A percentile compares a stretch with the other conserved stretches of the same genome.
Conservation (phyloP, 768 basidiomycete genomes). For the Leccinum barrowsii region DNA sequence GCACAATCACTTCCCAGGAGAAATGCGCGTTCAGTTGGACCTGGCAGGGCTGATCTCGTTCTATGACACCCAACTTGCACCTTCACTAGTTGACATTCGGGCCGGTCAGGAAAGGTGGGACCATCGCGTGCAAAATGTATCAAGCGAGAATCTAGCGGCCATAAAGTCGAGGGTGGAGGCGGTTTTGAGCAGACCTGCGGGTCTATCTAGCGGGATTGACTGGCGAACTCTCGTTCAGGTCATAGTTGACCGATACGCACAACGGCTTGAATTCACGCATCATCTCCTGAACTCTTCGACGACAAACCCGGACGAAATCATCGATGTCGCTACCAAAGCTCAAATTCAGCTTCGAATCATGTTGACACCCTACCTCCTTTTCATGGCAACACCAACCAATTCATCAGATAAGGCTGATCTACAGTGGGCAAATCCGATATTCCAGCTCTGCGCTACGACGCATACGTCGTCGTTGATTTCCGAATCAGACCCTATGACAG, state of each 20-base stretch:
- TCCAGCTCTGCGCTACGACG: conserved; percentile 26
- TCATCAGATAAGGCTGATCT: background rate
- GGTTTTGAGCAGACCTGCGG: conserved; percentile 8
- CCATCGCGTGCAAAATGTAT: conserved; percentile 30
- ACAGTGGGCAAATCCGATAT: conserved; percentile 32
- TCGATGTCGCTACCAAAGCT: conserved; percentile 8
- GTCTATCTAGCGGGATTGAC: conserved; percentile 29
- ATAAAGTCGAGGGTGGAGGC: conserved; percentile 8
- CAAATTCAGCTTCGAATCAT: conserved; percentile 26
- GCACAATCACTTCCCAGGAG: conserved; percentile 35
- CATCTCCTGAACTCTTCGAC: conserved; percentile 18
- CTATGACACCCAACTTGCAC: conserved; percentile 32
- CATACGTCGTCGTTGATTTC: conserved; percentile 19
- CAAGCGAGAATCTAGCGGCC: conserved; percentile 17
- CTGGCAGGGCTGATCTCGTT: conserved; percentile 34
- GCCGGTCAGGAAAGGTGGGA: conserved; percentile 25
- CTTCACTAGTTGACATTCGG: conserved; percentile 29
- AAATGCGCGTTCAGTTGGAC: conserved; percentile 34
- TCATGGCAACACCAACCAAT: conserved; percentile 6
- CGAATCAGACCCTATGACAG: conserved; percentile 16
- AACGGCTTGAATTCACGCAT: conserved; percentile 27
- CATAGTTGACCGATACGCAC: conserved; percentile 30
- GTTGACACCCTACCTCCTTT: conserved; percentile 29
- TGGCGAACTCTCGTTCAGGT: conserved; percentile 31
- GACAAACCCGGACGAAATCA: background rate